A percentile compares a stretch with the other conserved stretches of the same genome.
These are phyloP conservation scores for Auricularia sp. DNA, from an alignment of 768 basidiomycete species.

Conservation along the genomic window DNA sequence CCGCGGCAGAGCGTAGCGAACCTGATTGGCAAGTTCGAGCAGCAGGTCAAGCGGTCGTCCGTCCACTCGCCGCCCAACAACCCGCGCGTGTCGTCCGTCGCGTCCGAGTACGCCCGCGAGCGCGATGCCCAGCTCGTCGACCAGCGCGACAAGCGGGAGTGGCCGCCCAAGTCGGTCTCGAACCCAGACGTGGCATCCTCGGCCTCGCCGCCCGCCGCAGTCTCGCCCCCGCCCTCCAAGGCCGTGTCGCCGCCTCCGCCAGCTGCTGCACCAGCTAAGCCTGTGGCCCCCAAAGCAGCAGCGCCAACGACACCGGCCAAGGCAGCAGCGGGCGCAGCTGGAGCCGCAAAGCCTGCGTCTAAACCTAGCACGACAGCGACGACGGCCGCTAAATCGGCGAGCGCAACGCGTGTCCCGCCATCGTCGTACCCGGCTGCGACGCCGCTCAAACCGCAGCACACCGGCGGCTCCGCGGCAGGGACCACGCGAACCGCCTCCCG, in stretches of 20 bases:
- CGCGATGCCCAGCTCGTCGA: slow-evolving; percentile 23
- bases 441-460: slow-evolving; percentile 28
- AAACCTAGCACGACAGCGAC: slow-evolving; percentile 4
- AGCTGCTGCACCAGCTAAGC: slow-evolving; percentile 8
- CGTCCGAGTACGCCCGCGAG: slow-evolving; percentile 57
- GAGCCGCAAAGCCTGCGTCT: background rate
- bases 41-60: slow-evolving; percentile 59
- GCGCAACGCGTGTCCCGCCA: background rate
- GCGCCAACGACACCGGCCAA: slow-evolving; percentile 14
- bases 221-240: slow-evolving; percentile 9
- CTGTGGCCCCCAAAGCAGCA: slow-evolving; percentile 25
- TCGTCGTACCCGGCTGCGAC: slow-evolving; percentile 1
- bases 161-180: slow-evolving; percentile 48
- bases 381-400: background rate
- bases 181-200: slow-evolving; percentile 3
- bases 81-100: slow-evolving; percentile 56
- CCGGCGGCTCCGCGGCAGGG: slow-evolving; percentile 29
- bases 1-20: slow-evolving; percentile 82
- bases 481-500: slow-evolving; percentile 9
- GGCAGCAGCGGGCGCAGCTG: background rate
- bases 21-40: slow-evolving; percentile 83
- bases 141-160: slow-evolving; percentile 62
- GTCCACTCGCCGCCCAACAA: slow-evolving; percentile 23
- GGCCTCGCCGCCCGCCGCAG: slow-evolving; percentile 13
- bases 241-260: slow-evolving; percentile 16